Evolutionary conservation across 73 alveolate species (phyloP).

Genomic region (Tetrahymena elliotti): DNA sequence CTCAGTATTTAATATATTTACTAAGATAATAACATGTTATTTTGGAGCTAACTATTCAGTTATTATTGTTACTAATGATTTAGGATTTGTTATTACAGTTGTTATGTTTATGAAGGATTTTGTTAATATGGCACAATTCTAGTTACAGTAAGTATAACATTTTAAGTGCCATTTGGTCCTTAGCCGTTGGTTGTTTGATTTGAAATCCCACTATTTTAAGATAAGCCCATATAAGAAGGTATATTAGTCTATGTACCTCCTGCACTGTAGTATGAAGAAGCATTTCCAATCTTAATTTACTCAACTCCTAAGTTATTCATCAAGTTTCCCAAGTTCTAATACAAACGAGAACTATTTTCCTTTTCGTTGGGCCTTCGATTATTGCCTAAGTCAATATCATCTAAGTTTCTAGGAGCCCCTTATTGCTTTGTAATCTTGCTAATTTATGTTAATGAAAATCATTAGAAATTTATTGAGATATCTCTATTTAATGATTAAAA

Average conservation of each 20-base stretch:
- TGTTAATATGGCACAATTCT: neutral
- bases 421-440: neutral
- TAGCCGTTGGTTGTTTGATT: neutral
- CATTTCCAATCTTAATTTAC: neutral
- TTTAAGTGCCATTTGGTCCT: neutral
- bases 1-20: neutral
- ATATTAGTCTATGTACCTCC: neutral
- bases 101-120: neutral
- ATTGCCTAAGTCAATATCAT: neutral
- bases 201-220: neutral
- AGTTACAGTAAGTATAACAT: neutral
- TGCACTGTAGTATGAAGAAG: neutral
- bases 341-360: neutral
- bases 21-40: neutral
- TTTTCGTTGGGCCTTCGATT: neutral
- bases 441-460: neutral
- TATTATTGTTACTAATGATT: neutral
- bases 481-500: neutral
- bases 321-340: neutral
- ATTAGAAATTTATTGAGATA: neutral
- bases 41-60: neutral
- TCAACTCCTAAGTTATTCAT: neutral
- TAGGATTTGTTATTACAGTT: neutral
- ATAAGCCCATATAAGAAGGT: neutral
- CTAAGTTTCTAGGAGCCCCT: neutral